These are phyloP conservation scores for Eimeria maxima DNA, from an alignment of 169 alveolate species.

Conservation along the genomic window DNA sequence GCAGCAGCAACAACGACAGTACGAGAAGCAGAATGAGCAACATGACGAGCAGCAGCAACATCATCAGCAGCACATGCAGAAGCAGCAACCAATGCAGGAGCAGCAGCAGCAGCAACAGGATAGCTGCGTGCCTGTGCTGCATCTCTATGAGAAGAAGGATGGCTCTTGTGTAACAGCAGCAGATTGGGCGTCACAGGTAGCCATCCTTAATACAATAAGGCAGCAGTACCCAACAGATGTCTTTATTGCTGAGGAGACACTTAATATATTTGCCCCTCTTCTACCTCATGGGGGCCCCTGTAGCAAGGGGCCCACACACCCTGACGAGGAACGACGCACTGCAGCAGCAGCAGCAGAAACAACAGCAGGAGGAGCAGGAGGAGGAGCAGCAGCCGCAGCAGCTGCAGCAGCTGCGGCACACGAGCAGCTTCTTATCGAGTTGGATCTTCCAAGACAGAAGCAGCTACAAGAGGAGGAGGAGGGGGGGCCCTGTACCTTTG, in stretches of 20 bases:
- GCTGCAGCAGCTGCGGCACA: slow-evolving; percentile 6
- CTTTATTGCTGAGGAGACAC: slow-evolving; percentile 49
- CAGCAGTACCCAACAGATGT: neutral
- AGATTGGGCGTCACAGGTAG: slow-evolving; percentile 21
- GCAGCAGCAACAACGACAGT: neutral
- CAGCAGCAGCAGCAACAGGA: neutral
- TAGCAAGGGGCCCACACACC: neutral
- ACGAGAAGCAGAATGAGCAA: neutral
- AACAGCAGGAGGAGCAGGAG: neutral
- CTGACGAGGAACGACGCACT: neutral
- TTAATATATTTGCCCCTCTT: neutral
- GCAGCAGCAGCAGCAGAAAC: neutral
- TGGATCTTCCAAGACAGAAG: neutral
- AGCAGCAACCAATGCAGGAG: neutral
- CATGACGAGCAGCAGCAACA: neutral
- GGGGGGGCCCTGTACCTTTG: neutral
- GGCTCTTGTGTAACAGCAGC: slow-evolving; percentile 63
- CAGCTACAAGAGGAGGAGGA: neutral
- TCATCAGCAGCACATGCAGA: neutral
- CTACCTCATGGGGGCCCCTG: neutral
- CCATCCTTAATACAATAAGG: neutral
- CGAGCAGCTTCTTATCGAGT: slow-evolving; percentile 36
- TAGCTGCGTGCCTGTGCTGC: neutral
- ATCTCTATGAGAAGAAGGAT: slow-evolving; percentile 26
- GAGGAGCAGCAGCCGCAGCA: neutral